Base-by-base conservation (phyloP, 495 filamentous ascomycete species). In the Articulospora tetracladia region DNA sequence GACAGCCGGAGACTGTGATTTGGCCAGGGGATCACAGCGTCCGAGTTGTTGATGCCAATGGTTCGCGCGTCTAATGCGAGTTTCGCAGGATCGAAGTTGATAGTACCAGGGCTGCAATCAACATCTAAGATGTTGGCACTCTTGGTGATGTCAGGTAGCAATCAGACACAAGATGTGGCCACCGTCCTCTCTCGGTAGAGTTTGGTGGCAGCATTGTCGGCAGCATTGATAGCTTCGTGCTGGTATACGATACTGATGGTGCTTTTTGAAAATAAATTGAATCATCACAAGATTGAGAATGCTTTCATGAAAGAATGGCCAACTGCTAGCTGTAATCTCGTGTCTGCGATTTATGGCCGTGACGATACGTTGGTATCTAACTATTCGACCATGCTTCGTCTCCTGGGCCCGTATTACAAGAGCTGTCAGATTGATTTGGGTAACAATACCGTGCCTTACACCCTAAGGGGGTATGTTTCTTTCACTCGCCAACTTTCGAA, bases 31-130 rank as follows among this genome's bases (percentile, higher is more conserved):
- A 68, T 63, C 8, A 64, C 52, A 1, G 25, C 52, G 7, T 46
- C 63, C 19, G 53, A 59, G 27, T 61, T 60, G 28, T 73, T 68
- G 36, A 70, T 27, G 19, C 66, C 66, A 0, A 57, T 66, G 3
- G 81, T 72, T 39, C 69, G 65, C 13, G 81, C 83, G 30, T 77
- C 46, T 0, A 79, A 75, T 0, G 80, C 76, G 34, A 73, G 67
- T 1, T 59, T 55, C 11, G 81, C 81, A 7, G 86, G 65, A 49
- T 79, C 81, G 0, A 76, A 66, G 0, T 81, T 84, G 53, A 87
- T 85, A 24, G 75, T 81, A 20, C 82, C 82, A 0, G 81, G 82
- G 15, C 83, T 82, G 65, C 82, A 85, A 48, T 83, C 83, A 27
- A 85, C 72, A 61, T 86, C 83, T 30, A 86, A 78, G 34, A 86